These are phyloP conservation scores for Dactylellina parvicollis DNA, from an alignment of 2,329 filamentous ascomycete species.

Conservation along the genomic window DNA sequence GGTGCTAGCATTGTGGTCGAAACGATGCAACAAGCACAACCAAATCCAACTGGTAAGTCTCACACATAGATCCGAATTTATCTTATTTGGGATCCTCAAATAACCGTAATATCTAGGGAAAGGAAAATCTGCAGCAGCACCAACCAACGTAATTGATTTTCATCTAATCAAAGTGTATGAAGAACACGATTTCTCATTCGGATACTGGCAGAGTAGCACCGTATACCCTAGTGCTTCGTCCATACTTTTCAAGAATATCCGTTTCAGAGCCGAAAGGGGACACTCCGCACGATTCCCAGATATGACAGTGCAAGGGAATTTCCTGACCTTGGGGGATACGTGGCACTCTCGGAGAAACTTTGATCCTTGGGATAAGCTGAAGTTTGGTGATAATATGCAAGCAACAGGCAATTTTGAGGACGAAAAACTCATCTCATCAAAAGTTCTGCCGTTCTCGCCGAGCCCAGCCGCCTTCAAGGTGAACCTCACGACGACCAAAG, in stretches of 20 bases:
- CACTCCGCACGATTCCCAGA: not conserved
- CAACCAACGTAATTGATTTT: not conserved
- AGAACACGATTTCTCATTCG: not conserved
- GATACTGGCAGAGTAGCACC: not conserved
- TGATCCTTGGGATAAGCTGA: not conserved
- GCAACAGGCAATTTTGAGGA: not conserved
- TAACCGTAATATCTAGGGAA: too few relatives aligned
- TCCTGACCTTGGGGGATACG: not conserved
- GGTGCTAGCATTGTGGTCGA: not conserved
- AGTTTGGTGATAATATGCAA: not conserved
- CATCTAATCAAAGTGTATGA: not conserved
- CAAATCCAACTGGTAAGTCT: not conserved
- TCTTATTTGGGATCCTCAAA: too few relatives aligned
- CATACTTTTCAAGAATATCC: not conserved
- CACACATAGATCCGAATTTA: too few relatives aligned
- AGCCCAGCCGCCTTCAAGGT: slow-evolving; percentile 8
- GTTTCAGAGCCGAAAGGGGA: not conserved
- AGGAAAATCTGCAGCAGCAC: not conserved
- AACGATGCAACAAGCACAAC: not conserved
- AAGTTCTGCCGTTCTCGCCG: too few relatives aligned
- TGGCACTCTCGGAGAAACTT: not conserved
- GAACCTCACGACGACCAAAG: not conserved
- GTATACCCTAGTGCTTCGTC: not conserved
- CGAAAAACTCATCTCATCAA: not conserved
- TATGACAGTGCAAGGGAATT: not conserved